Conservation (phyloP, 2,329 filamentous ascomycete species). For the Beauveria pseudobassiana region DNA sequence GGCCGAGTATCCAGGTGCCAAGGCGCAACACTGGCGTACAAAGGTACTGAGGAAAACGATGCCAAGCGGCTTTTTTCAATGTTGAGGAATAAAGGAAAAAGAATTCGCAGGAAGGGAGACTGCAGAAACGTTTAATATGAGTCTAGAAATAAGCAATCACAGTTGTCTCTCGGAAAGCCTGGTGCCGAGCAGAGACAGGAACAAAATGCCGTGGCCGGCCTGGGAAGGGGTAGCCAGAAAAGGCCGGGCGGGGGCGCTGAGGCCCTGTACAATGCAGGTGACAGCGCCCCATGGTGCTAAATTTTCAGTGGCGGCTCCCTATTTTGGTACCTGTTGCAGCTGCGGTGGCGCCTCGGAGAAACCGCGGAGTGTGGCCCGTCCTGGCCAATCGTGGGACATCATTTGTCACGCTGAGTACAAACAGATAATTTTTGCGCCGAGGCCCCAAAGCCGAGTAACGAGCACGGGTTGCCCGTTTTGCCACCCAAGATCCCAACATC, state of each 20-base stretch:
- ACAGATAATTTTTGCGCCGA: neutral
- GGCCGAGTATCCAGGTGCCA: neutral
- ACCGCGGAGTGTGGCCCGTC: neutral
- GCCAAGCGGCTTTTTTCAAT: neutral
- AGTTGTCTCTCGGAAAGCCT: neutral
- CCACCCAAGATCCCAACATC: neutral
- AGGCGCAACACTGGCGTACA: neutral
- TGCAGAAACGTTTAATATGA: neutral
- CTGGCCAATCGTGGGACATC: neutral
- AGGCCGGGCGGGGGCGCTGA: neutral
- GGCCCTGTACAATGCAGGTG: conserved; percentile 1
- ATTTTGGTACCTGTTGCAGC: neutral
- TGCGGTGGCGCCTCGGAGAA: neutral
- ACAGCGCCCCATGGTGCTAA: neutral
- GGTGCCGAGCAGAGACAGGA: neutral
- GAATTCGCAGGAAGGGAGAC: neutral
- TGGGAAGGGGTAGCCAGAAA: neutral
- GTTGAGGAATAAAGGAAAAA: neutral
- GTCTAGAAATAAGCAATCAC: neutral
- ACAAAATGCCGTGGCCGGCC: neutral
- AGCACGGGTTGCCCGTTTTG: neutral
- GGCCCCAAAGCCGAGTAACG: neutral
- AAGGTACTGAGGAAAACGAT: neutral
- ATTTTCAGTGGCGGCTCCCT: neutral
- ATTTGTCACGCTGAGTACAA: conserved; percentile 2